phyloP scores from a whole-genome alignment of 2,329 filamentous ascomycete species.

The Calonectria crousiana region DNA sequence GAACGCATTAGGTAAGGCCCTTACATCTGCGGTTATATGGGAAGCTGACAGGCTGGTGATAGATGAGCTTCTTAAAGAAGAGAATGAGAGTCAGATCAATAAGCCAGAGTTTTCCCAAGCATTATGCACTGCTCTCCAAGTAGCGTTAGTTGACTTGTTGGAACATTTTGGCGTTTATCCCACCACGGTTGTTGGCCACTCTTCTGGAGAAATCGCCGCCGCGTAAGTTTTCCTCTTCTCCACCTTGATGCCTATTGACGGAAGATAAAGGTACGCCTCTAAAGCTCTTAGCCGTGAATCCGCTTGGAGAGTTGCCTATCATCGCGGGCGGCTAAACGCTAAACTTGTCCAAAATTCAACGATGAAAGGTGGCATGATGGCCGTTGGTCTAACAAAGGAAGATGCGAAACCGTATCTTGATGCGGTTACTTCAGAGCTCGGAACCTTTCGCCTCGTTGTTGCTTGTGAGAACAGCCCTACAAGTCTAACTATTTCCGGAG shows the following conservation, averaged over 20 bases:
- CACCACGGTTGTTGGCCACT: constrained; percentile 52
- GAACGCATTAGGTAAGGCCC: neutral
- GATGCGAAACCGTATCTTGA: constrained; percentile 38
- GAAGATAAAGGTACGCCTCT: neutral
- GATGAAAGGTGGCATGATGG: constrained; percentile 47
- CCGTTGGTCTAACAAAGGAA: constrained; percentile 43
- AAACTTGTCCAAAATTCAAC: constrained; percentile 3
- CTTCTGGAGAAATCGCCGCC: constrained; percentile 54
- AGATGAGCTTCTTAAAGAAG: neutral
- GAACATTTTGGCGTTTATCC: constrained; percentile 45
- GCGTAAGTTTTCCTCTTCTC: constrained; percentile 47
- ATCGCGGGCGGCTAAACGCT: constrained; percentile 44
- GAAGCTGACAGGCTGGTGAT: neutral
- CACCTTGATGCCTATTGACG: neutral
- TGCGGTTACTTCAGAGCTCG: neutral
- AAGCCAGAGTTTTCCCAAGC: constrained; percentile 61
- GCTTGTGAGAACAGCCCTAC: constrained; percentile 31
- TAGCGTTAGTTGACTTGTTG: constrained; percentile 57
- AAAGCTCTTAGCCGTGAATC: constrained; percentile 44
- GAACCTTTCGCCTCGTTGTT: neutral
- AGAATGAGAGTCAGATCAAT: constrained; percentile 36
- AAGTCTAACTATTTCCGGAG: constrained; percentile 30
- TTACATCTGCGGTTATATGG: neutral
- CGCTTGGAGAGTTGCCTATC: constrained; percentile 51
- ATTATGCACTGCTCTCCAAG: constrained; percentile 65